A percentile compares a stretch with the other conserved stretches of the same genome.
phyloP scores from a whole-genome alignment of 305 asterid species.

The Striga hermonthica region DNA sequence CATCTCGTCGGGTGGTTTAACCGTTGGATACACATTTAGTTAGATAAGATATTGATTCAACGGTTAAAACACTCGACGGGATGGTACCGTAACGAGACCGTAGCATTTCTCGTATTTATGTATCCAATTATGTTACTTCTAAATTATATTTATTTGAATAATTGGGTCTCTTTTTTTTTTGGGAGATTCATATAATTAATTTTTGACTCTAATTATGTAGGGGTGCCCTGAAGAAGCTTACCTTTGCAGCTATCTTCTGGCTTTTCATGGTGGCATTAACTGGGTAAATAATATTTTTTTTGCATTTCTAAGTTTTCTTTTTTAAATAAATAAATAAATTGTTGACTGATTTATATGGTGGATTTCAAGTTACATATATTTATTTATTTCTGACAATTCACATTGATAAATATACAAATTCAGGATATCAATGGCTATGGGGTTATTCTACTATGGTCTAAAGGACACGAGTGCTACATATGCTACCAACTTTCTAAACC shows the following conservation, averaged over 20 bases:
- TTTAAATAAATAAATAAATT: no score
- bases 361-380: not conserved
- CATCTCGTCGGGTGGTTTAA: no score
- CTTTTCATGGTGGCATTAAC: constrained; percentile 49
- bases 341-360: not conserved
- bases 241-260: constrained; percentile 39
- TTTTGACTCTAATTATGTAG: constrained; percentile 30
- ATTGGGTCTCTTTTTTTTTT: not conserved
- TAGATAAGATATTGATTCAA: no score
- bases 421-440: constrained; percentile 64
- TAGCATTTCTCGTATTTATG: no score
- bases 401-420: not conserved
- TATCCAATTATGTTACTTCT: no score
- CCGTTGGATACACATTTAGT: no score
- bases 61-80: no score
- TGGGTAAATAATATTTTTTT: constrained; percentile 39
- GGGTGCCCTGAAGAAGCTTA: constrained; percentile 39
- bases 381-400: not conserved
- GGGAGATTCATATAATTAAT: not conserved
- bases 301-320: no score
- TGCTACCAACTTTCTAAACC: constrained; percentile 60
- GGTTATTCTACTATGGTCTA: constrained; percentile 58
- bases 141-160: no score
- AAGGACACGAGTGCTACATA: constrained; percentile 65
- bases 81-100: no score